Percentiles rank a stretch among this genome's conserved stretches.
Conservation (phyloP, 352 stramenopile species). For the Phytophthora kernoviae region DNA sequence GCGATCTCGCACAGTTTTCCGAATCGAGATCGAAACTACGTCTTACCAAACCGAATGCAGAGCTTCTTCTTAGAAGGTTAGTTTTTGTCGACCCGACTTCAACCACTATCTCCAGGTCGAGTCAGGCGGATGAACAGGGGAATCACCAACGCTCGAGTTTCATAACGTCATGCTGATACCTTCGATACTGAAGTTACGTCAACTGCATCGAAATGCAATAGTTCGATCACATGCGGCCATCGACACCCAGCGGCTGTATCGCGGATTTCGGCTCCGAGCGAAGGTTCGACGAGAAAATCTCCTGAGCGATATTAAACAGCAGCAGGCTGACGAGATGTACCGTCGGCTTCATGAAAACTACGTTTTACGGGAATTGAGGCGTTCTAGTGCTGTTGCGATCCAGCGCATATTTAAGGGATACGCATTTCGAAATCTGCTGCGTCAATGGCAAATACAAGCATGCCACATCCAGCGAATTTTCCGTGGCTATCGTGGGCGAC, state of each 20-base stretch:
- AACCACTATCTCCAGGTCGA: not conserved
- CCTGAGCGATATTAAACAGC: slow-evolving; percentile 52
- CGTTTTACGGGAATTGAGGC: slow-evolving; percentile 52
- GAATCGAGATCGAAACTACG: slow-evolving; percentile 42
- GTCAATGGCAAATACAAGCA: slow-evolving; percentile 36
- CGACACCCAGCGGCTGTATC: slow-evolving; percentile 55
- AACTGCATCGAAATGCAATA: slow-evolving; percentile 25
- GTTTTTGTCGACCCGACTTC: slow-evolving; percentile 45
- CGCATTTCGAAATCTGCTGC: slow-evolving; percentile 32
- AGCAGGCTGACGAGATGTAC: slow-evolving; percentile 50
- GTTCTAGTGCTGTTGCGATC: slow-evolving; percentile 49
- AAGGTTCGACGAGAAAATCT: slow-evolving; percentile 47
- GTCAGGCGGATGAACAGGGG: not conserved
- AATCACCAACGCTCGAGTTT: slow-evolving; percentile 5
- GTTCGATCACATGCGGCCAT: slow-evolving; percentile 36
- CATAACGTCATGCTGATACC: slow-evolving; percentile 50
- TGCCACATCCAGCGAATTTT: slow-evolving; percentile 59
- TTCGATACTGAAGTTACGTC: slow-evolving; percentile 46
- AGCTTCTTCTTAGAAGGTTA: slow-evolving; percentile 49
- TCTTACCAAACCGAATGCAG: slow-evolving; percentile 46
- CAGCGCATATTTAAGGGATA: slow-evolving; percentile 68
- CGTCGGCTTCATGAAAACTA: slow-evolving; percentile 35
- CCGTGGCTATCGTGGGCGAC: slow-evolving; percentile 53
- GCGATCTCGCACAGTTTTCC: slow-evolving; percentile 39
- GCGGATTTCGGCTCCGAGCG: slow-evolving; percentile 64